These are phyloP conservation scores for Phytophthora idaei DNA, from an alignment of 352 stramenopile genomes.

Conservation along the genomic window DNA sequence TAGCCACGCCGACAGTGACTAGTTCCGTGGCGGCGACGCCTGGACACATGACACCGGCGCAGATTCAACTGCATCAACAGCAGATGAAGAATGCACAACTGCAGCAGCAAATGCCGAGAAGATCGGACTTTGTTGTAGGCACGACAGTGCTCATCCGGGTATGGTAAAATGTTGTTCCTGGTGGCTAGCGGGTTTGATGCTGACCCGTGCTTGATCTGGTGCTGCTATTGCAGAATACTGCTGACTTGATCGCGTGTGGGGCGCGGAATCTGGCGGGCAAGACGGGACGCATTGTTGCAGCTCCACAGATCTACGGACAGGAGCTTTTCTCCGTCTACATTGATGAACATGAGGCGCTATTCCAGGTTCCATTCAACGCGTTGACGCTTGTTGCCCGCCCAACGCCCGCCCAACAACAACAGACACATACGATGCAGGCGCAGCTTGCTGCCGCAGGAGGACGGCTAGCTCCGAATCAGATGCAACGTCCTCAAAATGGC, in stretches of 20 bases:
- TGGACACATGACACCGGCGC: slow-evolving; percentile 31
- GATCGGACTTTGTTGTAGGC: slow-evolving; percentile 70
- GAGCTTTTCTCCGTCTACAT: slow-evolving; percentile 87
- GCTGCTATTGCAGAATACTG: slow-evolving; percentile 51
- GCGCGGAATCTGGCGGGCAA: slow-evolving; percentile 78
- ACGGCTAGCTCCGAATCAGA: slow-evolving; percentile 35
- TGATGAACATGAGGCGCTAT: slow-evolving; percentile 81
- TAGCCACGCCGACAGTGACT: slow-evolving; percentile 21
- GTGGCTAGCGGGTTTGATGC: neutral
- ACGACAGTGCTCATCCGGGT: slow-evolving; percentile 76
- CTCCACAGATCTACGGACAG: slow-evolving; percentile 76
- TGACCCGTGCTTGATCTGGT: neutral
- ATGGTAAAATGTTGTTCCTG: slow-evolving; percentile 13
- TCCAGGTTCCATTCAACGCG: slow-evolving; percentile 83
- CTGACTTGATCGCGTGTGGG: slow-evolving; percentile 74
- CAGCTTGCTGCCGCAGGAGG: slow-evolving; percentile 34
- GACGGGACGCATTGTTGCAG: slow-evolving; percentile 74
- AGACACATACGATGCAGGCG: slow-evolving; percentile 44
- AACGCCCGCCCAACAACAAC: slow-evolving; percentile 46
- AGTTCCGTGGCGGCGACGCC: slow-evolving; percentile 20
- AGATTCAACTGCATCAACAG: slow-evolving; percentile 44
- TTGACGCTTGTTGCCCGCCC: slow-evolving; percentile 61
- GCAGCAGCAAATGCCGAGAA: slow-evolving; percentile 39
- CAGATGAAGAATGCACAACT: slow-evolving; percentile 41
- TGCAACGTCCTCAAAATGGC: slow-evolving; percentile 26